Evolutionary conservation across 352 stramenopile genomes (phyloP).

Genomic region (Phytophthora citricola): DNA sequence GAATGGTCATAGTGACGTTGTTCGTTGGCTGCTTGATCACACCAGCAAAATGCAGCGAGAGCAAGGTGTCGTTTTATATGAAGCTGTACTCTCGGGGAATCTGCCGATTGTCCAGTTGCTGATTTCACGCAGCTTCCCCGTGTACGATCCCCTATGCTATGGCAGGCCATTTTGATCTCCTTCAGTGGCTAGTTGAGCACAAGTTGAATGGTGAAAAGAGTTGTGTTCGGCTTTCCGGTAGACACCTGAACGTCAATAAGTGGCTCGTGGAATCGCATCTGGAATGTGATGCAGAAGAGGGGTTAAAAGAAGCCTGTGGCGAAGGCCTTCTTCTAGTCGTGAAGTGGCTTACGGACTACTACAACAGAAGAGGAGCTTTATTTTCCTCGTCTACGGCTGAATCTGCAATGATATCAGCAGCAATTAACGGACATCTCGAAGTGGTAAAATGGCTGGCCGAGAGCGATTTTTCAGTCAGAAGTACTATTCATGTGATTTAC

Average conservation of each 20-base stretch:
- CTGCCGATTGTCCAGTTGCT: conserved; percentile 3
- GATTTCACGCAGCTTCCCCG: too few relatives aligned
- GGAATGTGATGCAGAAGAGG: neutral
- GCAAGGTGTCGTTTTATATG: neutral
- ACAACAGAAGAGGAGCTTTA: neutral
- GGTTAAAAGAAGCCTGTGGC: conserved; percentile 3
- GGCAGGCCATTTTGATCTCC: conserved; percentile 2
- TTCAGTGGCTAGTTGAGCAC: conserved; percentile 12
- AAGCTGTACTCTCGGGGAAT: neutral
- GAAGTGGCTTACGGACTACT: conserved; percentile 13
- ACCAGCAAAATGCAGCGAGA: neutral
- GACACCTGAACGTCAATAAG: conserved; percentile 12
- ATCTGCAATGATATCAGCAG: neutral
- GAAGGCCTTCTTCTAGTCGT: conserved; percentile 1
- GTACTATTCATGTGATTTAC: neutral
- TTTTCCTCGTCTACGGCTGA: neutral
- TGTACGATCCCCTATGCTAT: too few relatives aligned
- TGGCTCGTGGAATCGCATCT: conserved; percentile 3
- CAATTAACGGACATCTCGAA: neutral
- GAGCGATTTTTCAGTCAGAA: neutral
- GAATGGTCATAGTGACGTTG: conserved; percentile 3
- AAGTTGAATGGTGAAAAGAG: neutral
- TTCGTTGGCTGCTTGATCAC: conserved; percentile 6
- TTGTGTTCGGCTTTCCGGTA: neutral
- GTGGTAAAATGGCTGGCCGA: neutral